phyloP scores from a whole-genome alignment of 352 stramenopile species.

The Phytopythium montanum region DNA sequence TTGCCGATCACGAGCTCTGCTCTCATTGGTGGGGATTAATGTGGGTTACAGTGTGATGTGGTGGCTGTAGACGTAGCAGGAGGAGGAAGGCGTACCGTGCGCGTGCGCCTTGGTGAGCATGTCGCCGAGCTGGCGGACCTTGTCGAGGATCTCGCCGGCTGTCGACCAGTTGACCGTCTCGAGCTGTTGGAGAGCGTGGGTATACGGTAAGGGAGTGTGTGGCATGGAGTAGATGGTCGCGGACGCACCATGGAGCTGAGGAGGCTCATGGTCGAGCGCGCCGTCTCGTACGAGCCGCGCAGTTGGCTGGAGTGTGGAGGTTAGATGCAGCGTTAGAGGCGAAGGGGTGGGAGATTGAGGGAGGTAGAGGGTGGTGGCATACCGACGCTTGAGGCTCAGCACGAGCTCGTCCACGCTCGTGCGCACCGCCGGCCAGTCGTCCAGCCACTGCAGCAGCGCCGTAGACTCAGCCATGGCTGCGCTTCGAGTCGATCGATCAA shows the following conservation, averaged over 20 bases:
- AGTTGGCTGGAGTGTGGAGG: constrained; percentile 39
- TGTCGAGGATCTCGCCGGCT: constrained; percentile 80
- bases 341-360: neutral
- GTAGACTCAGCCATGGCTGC: constrained; percentile 8
- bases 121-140: constrained; percentile 72
- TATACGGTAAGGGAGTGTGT: neutral
- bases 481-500: neutral
- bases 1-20: constrained; percentile 86
- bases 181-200: constrained; percentile 27
- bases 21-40: neutral
- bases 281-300: constrained; percentile 76
- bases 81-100: constrained; percentile 26
- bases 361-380: constrained; percentile 4
- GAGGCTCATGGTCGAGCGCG: constrained; percentile 71
- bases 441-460: constrained; percentile 69
- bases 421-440: constrained; percentile 71
- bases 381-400: constrained; percentile 79
- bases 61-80: neutral
- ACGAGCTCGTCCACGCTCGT: constrained; percentile 68
- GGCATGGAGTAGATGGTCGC: neutral
- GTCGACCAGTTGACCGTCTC: constrained; percentile 79
- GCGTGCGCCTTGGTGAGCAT: constrained; percentile 83
- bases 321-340: constrained; percentile 1
- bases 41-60: neutral
- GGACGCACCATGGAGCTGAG: constrained; percentile 61